phyloP scores from a whole-genome alignment of 805 yeast genomes.

The Wickerhamomyces pijperi region DNA sequence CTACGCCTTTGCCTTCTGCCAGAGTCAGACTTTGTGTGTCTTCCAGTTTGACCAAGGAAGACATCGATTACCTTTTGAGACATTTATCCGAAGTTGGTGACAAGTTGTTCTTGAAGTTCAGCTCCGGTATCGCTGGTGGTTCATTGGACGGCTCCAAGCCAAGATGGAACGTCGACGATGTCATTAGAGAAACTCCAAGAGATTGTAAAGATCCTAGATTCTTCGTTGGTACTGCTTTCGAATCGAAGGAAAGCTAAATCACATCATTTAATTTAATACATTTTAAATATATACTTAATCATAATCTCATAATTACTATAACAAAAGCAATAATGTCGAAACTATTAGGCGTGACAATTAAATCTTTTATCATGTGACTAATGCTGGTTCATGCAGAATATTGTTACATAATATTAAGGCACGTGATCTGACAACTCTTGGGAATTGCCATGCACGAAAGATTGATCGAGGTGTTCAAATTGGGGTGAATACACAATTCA shows the following conservation, averaged over 20 bases:
- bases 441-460: no score
- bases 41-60: constrained; percentile 86
- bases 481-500: no score
- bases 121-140: constrained; percentile 67
- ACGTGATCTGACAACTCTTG: no score
- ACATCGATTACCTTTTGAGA: constrained; percentile 68
- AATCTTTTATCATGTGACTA: no score
- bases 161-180: constrained; percentile 73
- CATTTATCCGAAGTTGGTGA: constrained; percentile 75
- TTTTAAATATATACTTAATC: no score
- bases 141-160: constrained; percentile 51
- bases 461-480: no score
- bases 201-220: constrained; percentile 38
- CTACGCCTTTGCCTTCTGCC: constrained; percentile 83
- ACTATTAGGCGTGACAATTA: no score
- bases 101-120: constrained; percentile 57
- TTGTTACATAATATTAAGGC: no score
- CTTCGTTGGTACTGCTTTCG: constrained; percentile 18
- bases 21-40: constrained; percentile 91
- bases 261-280: not conserved
- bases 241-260: not conserved
- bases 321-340: no score
- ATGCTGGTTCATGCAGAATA: no score
- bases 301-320: no score
- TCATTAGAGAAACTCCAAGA: constrained; percentile 56